Base-by-base conservation (phyloP, 345 rosid genomes). In the Nephelium lappaceum region DNA sequence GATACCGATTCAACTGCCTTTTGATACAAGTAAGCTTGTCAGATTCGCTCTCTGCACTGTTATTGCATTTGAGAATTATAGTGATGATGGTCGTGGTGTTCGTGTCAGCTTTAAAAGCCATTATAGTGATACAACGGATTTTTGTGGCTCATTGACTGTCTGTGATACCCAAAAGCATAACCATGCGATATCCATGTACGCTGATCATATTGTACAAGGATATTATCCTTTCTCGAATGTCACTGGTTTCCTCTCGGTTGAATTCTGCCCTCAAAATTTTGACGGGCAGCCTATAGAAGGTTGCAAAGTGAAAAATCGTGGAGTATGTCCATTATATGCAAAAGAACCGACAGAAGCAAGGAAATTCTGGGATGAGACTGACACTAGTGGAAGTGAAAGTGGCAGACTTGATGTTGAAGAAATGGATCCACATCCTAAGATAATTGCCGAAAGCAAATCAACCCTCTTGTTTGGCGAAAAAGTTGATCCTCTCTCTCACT, bases 51-150 rank as follows among this genome's bases (percentile, higher is more conserved):
- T 57, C 19, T 57, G 62, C 25, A 18, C 62, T 57, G 62, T 57
- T 1, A 57, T 57, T 57, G 62, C 62, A n/a, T n/a, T 57, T 57
- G 62, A 57, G 62, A 57, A 57, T 0, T 57, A n/a, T 57, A 18
- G 24, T 57, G 62, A 57, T 57, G 62, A 57, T 57, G 62, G 62
- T 57, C 62, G 25, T n/a, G 62, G 62, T 18, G 62, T 57, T 57
- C 62, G 62, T 19, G 62, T 57, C 23, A 18, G 62, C 62, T 57
- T 57, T n/a, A 57, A 57, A n/a, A 19, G 11, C 62, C 24, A 57
- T 57, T 57, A 57, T 6, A n/a, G 25, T 57, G 62, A 57, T 57
- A 57, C 62, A 57, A 6, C 7, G 3, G 62, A 57, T 8, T 57
- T 57, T n/a, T 57, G 24, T 57, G 62, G 62, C 7, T 57, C 62